Evolutionary conservation across 306 rosid genomes (phyloP), one percentile per base, ranked within the genome.

Genomic region (Dalbergia cochinchinensis): DNA sequence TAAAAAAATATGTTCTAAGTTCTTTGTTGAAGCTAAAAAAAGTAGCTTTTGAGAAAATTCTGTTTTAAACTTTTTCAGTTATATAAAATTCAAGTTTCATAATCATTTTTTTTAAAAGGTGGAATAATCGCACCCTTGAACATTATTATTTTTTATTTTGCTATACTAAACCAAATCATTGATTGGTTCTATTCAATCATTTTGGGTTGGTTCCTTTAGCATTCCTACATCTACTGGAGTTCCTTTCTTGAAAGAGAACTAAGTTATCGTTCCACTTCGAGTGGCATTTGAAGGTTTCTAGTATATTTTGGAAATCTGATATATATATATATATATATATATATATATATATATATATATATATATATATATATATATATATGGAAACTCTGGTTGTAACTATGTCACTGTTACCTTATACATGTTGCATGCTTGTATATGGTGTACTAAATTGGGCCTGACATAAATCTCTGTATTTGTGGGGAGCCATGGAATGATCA

Each of bases 201-300:
- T 76, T 74, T 76, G 37, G 76, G 68, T 76, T 76, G 69, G 67
- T 62, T 51, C 73, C 78, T 48, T 75, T 70, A 70, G 20, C 82
- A 20, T 51, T 16, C 12, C n/a, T 26, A 47, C 33, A 11, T 42
- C 48, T n/a, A 8, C 44, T 31, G 64, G 68, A 45, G 63, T 66
- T 34, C 69, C 57, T 66, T 77, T 78, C 19, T 41, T 57, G 44
- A 20, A 48, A 18, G 75, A 55, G 55, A 66, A 20, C 45, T 58
- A 59, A 65, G 6, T 33, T 73, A 11, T 65, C 18, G 13, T 64
- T 72, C 31, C 6, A 65, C 19, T 53, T 20, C 10, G 2, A n/a
- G 59, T 54, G 14, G 67, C 39, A 51, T 73, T 54, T 48, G 57
- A 42, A 50, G 54, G 37, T 48, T 61, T 79, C 58, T 15, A 26